Conservation (phyloP, 2,329 filamentous ascomycete species). For the Aspergillus brasiliensis region DNA sequence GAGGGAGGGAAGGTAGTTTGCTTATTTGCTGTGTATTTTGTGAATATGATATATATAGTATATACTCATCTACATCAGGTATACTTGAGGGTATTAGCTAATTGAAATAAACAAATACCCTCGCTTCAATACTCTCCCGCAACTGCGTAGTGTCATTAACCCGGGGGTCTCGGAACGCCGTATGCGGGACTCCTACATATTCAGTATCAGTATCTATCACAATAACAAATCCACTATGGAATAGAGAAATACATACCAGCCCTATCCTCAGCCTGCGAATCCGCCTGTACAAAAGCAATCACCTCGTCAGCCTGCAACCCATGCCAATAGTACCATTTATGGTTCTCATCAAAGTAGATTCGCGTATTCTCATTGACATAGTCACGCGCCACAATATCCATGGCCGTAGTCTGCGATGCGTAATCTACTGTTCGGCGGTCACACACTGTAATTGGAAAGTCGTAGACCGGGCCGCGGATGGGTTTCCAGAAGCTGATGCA, state of each 20-base stretch:
- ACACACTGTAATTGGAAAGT: not conserved
- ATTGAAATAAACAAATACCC: not conserved
- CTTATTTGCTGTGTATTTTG: no score
- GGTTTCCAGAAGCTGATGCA: constrained; percentile 9
- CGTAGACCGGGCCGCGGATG: constrained; percentile 9
- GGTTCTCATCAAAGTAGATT: not conserved
- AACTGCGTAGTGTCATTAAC: not conserved
- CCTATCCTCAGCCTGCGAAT: not conserved
- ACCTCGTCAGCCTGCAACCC: not conserved
- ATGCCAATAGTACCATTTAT: not conserved
- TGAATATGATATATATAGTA: not conserved
- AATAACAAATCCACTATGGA: not conserved
- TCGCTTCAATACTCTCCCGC: not conserved
- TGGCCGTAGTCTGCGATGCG: not conserved
- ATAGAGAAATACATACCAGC: not conserved
- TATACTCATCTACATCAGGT: not conserved
- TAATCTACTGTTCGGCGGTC: not conserved
- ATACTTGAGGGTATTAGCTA: not conserved
- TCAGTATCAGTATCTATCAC: not conserved
- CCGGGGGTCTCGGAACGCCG: not conserved
- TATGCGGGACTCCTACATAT: not conserved
- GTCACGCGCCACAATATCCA: not conserved
- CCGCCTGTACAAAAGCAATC: not conserved
- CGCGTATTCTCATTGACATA: not conserved
- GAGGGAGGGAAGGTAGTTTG: not conserved